Evolutionary conservation across 192 early-diverging fungal genomes (phyloP), one percentile per base, ranked within the genome.

Genomic region (Chytriomyces sp.): DNA sequence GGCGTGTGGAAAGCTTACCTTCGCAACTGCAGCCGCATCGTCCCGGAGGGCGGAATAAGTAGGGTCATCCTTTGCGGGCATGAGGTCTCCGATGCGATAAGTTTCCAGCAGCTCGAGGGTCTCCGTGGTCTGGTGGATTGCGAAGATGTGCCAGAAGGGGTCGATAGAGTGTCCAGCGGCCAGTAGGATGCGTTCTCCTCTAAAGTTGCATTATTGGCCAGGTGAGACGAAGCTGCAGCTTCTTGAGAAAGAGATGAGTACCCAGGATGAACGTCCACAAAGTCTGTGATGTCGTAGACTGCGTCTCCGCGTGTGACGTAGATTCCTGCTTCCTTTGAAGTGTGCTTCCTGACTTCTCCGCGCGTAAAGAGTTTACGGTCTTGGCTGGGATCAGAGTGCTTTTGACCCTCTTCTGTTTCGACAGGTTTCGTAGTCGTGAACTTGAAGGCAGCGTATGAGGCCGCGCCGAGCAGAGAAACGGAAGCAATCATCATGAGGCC

Each of bases 91-190:
- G 41, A 85, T 85, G 26, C 84, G 75, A 67, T 82, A 85, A 10
- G 36, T 32, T 67, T 85, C 84, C 3, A 85, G 73, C 3, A 85
- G 62, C 36, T 80, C 79, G 4, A 39, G 52, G 36, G 81, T 83
- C 44, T 77, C 72, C 7, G 52, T 39, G 3, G 75, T 59, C 6
- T 77, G 41, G 73, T 85, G 84, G 56, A 85, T 81, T 44, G 81
- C 54, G 59, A 85, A 85, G 68, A 85, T 77, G 54, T 73, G 70
- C 84, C 84, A 85, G 64, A 85, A 85, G 53, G 84, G 81, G 39
- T 85, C 84, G 53, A 85, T 85, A 10, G 81, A 75, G 36, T 77
- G 65, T 25, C 85, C 85, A 12, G 85, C 85, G 34, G 85, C 85
- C 14, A 83, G 61, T 12, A 86, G 53, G 55, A 86, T 86, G 39